Evolutionary conservation across 228 moss, liverwort and hornwort genomes (phyloP), one percentile per base, ranked within the genome.

Genomic region (Sphagnum magellanicum): DNA sequence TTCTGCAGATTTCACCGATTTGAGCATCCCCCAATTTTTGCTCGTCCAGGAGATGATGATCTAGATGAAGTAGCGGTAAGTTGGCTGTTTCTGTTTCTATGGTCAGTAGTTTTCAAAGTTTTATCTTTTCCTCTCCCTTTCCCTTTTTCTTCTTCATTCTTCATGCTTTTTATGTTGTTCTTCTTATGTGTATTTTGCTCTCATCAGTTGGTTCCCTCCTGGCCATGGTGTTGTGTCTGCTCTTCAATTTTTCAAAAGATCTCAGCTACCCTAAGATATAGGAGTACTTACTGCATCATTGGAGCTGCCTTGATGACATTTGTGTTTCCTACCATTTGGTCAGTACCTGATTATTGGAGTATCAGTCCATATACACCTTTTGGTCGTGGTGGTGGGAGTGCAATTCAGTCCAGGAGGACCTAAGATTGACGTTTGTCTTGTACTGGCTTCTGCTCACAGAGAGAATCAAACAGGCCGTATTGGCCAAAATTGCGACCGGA

Each of bases 61-160:
- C 75, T 98, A 17, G 98, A 98, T 79, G 98, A 98, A 85, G 87
- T 98, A 60, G 90, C 98, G 85, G 97, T 93, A 86, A 73, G 70
- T 14, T 5, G 9, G 47, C 47, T 51, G 13, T 17, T 14, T 66
- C n/a, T 66, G 50, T 66, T 32, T 48, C 7, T 66, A 49, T n/a
- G 46, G 2, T 46, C 15, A 46, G n/a, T 14, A 66, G 46, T 10
- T 32, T 32, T 32, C 32, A 3, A 32, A 32, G 3, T 16, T 16
- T 62, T 62, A 46, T 62, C 10, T 16, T 6, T 7, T 7, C 61
- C 32, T 32, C 32, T 32, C 3, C 32, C 32, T 32, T 32, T 32
- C 32, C 32, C 32, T 32, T 32, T 32, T 32, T 32, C 32, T 32
- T 32, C 32, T 32, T 32, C 32, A 32, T 32, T 32, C 32, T 32